phyloP scores from a whole-genome alignment of 495 filamentous ascomycete genomes.

The Trichoderma erinaceum region DNA sequence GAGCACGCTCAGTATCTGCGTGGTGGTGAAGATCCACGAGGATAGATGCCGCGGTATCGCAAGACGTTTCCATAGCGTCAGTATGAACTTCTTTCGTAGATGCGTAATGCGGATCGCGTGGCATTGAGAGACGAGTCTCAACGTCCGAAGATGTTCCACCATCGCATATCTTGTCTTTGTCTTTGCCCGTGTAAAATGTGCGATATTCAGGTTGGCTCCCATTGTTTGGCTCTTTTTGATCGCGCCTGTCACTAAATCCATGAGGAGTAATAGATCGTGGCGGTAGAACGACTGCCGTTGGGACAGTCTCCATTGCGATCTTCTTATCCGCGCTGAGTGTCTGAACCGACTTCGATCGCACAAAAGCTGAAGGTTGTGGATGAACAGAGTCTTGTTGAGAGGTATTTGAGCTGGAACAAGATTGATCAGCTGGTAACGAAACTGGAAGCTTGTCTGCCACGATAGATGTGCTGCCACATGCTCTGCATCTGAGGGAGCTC shows the following conservation, averaged over 20 bases:
- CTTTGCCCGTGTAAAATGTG: not conserved
- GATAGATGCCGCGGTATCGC: constrained; percentile 10
- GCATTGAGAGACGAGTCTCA: not conserved
- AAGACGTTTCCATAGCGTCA: constrained; percentile 4
- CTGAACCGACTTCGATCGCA: no score
- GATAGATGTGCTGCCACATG: not conserved
- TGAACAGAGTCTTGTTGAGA: no score
- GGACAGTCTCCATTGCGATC: no score
- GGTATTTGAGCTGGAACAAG: no score
- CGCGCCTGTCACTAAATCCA: no score
- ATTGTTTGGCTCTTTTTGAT: not conserved
- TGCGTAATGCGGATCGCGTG: not conserved
- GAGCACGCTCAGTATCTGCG: not conserved
- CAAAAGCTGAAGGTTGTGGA: no score
- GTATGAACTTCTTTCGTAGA: no score
- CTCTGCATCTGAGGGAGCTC: not conserved
- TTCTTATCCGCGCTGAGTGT: no score
- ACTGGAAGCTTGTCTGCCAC: not conserved
- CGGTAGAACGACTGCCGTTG: no score
- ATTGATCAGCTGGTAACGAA: no score
- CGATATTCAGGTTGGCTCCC: not conserved
- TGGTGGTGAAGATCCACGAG: constrained; percentile 5
- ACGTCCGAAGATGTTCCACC: not conserved
- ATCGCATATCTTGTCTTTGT: not conserved
- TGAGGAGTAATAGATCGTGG: no score